Base-by-base conservation (phyloP, 2,329 filamentous ascomycete genomes). In the Microdochium bolleyi region DNA sequence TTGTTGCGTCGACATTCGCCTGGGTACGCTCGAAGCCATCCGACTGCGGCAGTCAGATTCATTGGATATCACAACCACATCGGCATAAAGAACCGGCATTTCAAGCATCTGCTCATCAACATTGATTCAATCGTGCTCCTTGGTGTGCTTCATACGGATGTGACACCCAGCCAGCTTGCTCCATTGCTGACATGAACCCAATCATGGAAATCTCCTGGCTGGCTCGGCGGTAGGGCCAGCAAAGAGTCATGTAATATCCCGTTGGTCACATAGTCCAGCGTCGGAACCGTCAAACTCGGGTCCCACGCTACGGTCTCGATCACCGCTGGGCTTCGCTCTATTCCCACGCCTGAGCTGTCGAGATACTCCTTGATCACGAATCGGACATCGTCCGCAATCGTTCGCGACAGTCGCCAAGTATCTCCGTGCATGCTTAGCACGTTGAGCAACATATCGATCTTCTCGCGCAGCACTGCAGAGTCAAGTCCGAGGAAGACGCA, bases 301-400 rank as follows among this genome's bases (percentile, higher is more conserved):
- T 49, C 48, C 30, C 24, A 38, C 32, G 41, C 5, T 27, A 16
- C 9, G 22, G 14, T 8, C 14, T 22, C 50, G 14, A 50, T 50
- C 56, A 54, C 56, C 25, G 54, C 49, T 41, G 56, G 53, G 2
- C 52, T 37, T 50, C 55, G 53, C 24, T 55, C 50, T 37, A 54
- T 51, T 19, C 53, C 56, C 14, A 56, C 54, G 8, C 49, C 52
- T 54, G 54, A 56, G 25, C 49, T 55, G 9, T 55, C 52, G 19
- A 65, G 38, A 25, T 64, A 64, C 48, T 64, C 63, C 48, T 60
- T 61, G 11, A 59, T 60, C 8, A 66, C 61, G 3, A 56, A 49
- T 21, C 60, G 57, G 30, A 70, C 60, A 51, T 71, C 68, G 19
- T 70, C 67, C 16, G 65, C 63, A 38, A 69, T 61, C 50, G 61